Evolutionary conservation across 78 protist species (phyloP).

Genomic region (Dictyostelium intermedium): DNA sequence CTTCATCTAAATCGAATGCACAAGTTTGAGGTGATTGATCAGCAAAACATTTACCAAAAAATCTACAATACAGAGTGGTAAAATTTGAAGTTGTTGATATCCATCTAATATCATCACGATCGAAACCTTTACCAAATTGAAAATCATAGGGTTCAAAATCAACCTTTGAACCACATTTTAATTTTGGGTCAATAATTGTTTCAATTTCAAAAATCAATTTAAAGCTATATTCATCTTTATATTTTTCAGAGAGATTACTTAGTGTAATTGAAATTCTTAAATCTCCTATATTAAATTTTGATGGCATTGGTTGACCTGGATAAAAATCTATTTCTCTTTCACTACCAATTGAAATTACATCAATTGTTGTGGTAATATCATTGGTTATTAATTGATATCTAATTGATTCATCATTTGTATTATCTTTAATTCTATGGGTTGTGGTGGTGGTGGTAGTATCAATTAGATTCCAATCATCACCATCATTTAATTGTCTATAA

Average conservation of each 20-base stretch:
- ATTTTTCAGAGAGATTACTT: background rate
- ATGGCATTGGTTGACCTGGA: background rate
- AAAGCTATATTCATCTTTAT: background rate
- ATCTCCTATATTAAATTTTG: background rate
- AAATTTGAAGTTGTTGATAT: background rate
- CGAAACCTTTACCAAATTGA: background rate
- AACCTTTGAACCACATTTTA: background rate
- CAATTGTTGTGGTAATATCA: background rate
- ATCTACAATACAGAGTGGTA: background rate
- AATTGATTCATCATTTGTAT: background rate
- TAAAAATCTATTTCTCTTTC: background rate
- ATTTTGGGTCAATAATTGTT: background rate
- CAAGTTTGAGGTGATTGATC: background rate
- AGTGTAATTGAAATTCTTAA: background rate
- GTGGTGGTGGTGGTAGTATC: background rate
- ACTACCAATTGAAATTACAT: background rate
- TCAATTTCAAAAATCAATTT: background rate
- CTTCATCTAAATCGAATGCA: background rate
- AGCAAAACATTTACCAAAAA: background rate
- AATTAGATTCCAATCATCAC: background rate
- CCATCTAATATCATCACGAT: background rate
- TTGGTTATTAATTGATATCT: background rate
- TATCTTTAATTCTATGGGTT: background rate
- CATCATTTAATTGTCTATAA: background rate
- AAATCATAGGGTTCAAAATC: background rate